Conservation (phyloP, 2,329 filamentous ascomycete genomes). For the Apiospora malaysiana region DNA sequence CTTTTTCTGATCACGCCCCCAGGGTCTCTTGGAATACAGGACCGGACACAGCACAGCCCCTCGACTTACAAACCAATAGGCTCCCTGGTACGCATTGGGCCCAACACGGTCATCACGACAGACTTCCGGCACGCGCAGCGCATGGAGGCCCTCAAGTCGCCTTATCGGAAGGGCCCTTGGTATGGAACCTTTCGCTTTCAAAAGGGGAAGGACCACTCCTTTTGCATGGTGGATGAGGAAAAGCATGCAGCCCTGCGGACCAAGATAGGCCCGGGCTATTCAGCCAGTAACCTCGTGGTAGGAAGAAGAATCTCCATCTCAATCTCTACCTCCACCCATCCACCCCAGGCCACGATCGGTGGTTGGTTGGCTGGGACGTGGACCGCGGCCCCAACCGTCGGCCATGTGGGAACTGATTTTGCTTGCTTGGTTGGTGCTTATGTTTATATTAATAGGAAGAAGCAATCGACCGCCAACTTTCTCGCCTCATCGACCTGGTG, state of each 20-base stretch:
- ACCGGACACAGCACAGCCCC: not conserved
- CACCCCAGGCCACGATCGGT: not conserved
- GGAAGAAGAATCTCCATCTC: not conserved
- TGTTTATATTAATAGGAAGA: constrained; percentile 24
- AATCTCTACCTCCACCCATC: not conserved
- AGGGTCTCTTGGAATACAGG: not conserved
- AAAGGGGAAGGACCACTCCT: constrained; percentile 28
- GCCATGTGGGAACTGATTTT: no score
- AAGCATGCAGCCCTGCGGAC: constrained; percentile 32
- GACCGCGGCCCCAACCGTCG: not conserved
- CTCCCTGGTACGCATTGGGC: constrained; percentile 30
- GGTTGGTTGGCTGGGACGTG: not conserved
- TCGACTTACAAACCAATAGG: constrained; percentile 26
- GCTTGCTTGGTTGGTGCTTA: not conserved
- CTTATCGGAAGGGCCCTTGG: constrained; percentile 30
- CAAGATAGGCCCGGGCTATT: constrained; percentile 29
- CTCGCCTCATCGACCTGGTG: constrained; percentile 27
- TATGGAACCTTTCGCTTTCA: constrained; percentile 28
- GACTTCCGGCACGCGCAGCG: constrained; percentile 31
- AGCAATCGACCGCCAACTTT: constrained; percentile 28
- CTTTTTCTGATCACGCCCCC: not conserved
- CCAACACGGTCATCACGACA: constrained; percentile 33
- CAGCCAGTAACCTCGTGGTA: constrained; percentile 23
- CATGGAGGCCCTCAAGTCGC: constrained; percentile 29
- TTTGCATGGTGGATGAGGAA: constrained; percentile 26